Evolutionary conservation across 2,329 filamentous ascomycete genomes (phyloP).

Genomic region (Apiospora aurea): DNA sequence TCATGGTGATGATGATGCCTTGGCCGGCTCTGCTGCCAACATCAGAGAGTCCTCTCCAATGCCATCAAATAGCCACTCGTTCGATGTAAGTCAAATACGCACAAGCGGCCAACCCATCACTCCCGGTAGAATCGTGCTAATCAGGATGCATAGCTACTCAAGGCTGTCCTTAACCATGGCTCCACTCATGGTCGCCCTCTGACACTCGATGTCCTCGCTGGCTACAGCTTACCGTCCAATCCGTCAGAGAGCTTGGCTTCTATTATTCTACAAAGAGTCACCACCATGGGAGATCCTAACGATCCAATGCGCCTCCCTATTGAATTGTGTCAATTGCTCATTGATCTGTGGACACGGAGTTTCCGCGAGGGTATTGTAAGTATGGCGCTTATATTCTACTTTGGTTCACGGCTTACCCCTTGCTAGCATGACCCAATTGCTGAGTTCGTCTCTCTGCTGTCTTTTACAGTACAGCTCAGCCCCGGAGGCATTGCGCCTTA

Average conservation of each 20-base stretch:
- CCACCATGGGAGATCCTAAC: constrained; percentile 57
- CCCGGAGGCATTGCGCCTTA: constrained; percentile 60
- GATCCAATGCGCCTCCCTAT: constrained; percentile 64
- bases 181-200: constrained; percentile 61
- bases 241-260: constrained; percentile 68
- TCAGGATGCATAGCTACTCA: constrained; percentile 53
- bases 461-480: constrained; percentile 28
- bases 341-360: constrained; percentile 74
- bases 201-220: constrained; percentile 72
- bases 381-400: constrained; percentile 31
- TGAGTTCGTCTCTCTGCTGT: constrained; percentile 61
- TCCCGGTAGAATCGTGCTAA: not conserved
- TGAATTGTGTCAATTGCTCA: constrained; percentile 68
- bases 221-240: constrained; percentile 70
- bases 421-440: constrained; percentile 63
- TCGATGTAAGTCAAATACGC: constrained; percentile 50
- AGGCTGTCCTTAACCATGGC: constrained; percentile 69
- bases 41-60: not conserved
- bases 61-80: constrained; percentile 40
- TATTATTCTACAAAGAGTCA: constrained; percentile 72
- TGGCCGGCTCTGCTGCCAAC: not conserved
- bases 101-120: no score
- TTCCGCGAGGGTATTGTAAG: constrained; percentile 60
- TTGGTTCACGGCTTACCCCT: not conserved
- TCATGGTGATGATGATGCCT: constrained; percentile 32